A percentile compares a stretch with the other conserved stretches of the same genome.
Evolutionary conservation across 495 filamentous ascomycete species (phyloP).

Genomic region (Penicillium canariense): DNA sequence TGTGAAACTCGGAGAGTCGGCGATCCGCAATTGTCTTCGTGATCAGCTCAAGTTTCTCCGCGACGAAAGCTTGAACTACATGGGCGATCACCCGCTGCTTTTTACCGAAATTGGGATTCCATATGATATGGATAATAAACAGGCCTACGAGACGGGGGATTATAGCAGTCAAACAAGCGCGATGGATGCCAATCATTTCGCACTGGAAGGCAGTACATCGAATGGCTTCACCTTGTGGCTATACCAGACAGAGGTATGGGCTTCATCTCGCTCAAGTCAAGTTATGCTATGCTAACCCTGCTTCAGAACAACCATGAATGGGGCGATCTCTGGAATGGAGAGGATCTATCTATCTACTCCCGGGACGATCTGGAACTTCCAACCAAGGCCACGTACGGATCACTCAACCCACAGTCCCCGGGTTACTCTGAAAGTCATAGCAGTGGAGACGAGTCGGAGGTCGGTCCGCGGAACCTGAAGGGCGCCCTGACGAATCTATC

Average conservation of each 20-base stretch:
- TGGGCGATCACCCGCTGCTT: slow-evolving; percentile 86
- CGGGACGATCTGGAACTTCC: slow-evolving; percentile 71
- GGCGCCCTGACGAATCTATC: slow-evolving; percentile 67
- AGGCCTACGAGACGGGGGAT: slow-evolving; percentile 94
- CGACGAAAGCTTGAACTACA: slow-evolving; percentile 84
- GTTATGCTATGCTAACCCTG: background rate
- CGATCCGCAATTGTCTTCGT: slow-evolving; percentile 89
- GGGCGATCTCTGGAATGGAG: slow-evolving; percentile 97
- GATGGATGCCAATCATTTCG: slow-evolving; percentile 97
- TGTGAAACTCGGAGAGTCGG: slow-evolving; percentile 88
- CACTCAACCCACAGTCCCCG: slow-evolving; percentile 51
- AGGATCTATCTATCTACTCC: slow-evolving; percentile 90
- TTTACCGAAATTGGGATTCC: slow-evolving; percentile 97
- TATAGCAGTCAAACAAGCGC: slow-evolving; percentile 90
- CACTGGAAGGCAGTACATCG: slow-evolving; percentile 72
- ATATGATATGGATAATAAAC: slow-evolving; percentile 96
- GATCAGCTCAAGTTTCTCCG: slow-evolving; percentile 87
- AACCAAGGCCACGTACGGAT: slow-evolving; percentile 25
- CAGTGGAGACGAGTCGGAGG: slow-evolving; percentile 52
- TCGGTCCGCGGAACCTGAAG: slow-evolving; percentile 71
- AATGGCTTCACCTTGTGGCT: slow-evolving; percentile 90
- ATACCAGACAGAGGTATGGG: slow-evolving; percentile 67
- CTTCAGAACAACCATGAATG: slow-evolving; percentile 77
- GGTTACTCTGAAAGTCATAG: slow-evolving; percentile 57
- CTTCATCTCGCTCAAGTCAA: background rate